Conservation (phyloP, 306 rosid genomes). For the Calophaca sinica region DNA sequence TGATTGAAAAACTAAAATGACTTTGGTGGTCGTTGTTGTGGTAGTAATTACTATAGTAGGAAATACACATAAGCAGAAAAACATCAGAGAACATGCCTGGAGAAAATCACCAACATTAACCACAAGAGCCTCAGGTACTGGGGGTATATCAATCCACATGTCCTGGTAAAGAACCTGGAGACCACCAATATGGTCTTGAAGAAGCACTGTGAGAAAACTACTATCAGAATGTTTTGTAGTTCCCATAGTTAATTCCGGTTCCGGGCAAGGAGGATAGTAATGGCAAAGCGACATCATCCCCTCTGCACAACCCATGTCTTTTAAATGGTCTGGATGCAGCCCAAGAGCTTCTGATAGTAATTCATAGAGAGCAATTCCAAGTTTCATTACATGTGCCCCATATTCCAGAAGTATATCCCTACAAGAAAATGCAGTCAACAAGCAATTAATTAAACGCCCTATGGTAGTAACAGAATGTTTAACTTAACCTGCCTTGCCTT, state of each 20-base stretch:
- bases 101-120: constrained; percentile 46
- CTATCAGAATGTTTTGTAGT: constrained; percentile 44
- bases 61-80: background rate
- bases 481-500: no score
- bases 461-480: background rate
- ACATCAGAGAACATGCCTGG: constrained; percentile 33
- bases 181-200: constrained; percentile 52
- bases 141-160: constrained; percentile 38
- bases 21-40: no score
- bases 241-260: constrained; percentile 49
- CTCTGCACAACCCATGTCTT: constrained; percentile 36
- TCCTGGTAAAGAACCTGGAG: constrained; percentile 45
- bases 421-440: constrained; percentile 11
- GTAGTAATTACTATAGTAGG: background rate
- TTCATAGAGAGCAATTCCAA: constrained; percentile 38
- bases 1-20: no score
- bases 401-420: constrained; percentile 45
- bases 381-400: constrained; percentile 30
- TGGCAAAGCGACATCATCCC: constrained; percentile 30
- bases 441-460: background rate
- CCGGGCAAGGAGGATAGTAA: constrained; percentile 47
- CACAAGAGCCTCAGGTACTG: constrained; percentile 35
- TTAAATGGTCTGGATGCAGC: constrained; percentile 36
- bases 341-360: constrained; percentile 51
- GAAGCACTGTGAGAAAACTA: constrained; percentile 41